Base-by-base conservation (phyloP, 2,329 filamentous ascomycete species). In the Fusarium paranaense region DNA sequence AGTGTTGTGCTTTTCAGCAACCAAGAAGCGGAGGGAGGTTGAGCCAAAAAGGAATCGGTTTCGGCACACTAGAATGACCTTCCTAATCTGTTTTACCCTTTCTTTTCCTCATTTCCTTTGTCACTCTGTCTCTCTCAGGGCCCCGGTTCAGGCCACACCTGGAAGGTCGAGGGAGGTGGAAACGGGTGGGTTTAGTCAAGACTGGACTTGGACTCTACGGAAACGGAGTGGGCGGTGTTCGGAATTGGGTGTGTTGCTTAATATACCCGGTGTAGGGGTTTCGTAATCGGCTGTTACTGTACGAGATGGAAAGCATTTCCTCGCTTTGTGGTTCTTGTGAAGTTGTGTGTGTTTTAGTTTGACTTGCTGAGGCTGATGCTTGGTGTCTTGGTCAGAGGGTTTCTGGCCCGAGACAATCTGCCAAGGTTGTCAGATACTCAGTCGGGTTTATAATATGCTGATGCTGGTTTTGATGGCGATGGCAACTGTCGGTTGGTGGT, bases 211-310 rank as follows among this genome's bases (percentile, higher is more conserved):
- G 45, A 50, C 45, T 50, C 42, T 52, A 62, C 56, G 70, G 73
- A 74, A 58, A 73, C 52, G 76, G 71, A 73, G 69, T 58, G 76
- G 73, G 66, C 40, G 76, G 75, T 78, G 73, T 78, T 77, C 47
- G 62, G 76, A 65, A 63, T 74, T 62, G 61, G 66, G 64, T 62
- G 64, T 69, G 64, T 52, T 77, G 64, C 69, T 74, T 76, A 67
- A 78, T 78, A 78, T 78, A 78, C 77, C 77, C 77, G 67, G 75
- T 76, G 72, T 66, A 71, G 67, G 72, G 69, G 75, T 71, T 68
- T 60, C 54, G 60, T 64, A 74, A 64, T 73, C 54, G 27, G 64
- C 61, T 77, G 50, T 62, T 65, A 61, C 58, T 71, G 63, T 67
- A 66, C 35, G 63, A 61, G 62, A 38, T 64, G 70, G 72, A 73